A percentile compares a stretch with the other conserved stretches of the same genome.
Conservation (phyloP, 192 early-diverging fungal species). For the Allomyces javanicus region DNA sequence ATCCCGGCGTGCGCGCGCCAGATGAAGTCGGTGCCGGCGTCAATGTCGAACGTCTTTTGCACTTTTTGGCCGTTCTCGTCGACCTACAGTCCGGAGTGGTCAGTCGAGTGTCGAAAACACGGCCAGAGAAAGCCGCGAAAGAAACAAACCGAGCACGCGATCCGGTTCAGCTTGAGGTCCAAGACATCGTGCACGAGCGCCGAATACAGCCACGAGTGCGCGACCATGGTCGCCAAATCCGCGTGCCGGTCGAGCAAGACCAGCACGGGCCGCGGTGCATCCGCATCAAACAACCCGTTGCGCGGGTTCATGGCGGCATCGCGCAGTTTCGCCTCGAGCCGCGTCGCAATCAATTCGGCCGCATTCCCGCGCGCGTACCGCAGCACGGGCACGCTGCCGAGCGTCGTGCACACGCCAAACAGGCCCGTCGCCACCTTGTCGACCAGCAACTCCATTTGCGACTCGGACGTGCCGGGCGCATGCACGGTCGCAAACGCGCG, state of each 20-base stretch:
- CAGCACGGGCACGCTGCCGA: conserved; percentile 77
- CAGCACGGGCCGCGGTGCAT: conserved; percentile 29
- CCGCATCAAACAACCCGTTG: conserved; percentile 52
- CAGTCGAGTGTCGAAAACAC: not conserved
- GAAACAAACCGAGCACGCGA: conserved; percentile 39
- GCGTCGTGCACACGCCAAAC: conserved; percentile 81
- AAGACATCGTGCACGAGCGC: conserved; percentile 89
- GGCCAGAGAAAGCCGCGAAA: not conserved
- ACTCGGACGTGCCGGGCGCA: conserved; percentile 61
- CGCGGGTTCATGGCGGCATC: conserved; percentile 79
- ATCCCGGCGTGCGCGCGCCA: conserved; percentile 79
- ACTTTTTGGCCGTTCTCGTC: conserved; percentile 20
- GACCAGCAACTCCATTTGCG: conserved; percentile 54
- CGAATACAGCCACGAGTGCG: conserved; percentile 96
- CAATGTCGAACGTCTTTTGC: conserved; percentile 70
- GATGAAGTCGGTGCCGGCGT: conserved; percentile 64
- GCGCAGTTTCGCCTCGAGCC: conserved; percentile 70
- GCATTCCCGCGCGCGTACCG: conserved; percentile 76
- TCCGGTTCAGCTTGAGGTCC: conserved; percentile 76
- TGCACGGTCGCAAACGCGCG: conserved; percentile 65
- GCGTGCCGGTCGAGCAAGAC: conserved; percentile 79
- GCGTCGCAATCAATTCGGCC: conserved; percentile 78
- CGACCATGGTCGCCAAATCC: conserved; percentile 78
- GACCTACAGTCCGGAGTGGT: not conserved
- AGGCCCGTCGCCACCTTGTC: conserved; percentile 59